phyloP scores from a whole-genome alignment of 2,329 filamentous ascomycete genomes.

The Bretziella fagacearum region DNA sequence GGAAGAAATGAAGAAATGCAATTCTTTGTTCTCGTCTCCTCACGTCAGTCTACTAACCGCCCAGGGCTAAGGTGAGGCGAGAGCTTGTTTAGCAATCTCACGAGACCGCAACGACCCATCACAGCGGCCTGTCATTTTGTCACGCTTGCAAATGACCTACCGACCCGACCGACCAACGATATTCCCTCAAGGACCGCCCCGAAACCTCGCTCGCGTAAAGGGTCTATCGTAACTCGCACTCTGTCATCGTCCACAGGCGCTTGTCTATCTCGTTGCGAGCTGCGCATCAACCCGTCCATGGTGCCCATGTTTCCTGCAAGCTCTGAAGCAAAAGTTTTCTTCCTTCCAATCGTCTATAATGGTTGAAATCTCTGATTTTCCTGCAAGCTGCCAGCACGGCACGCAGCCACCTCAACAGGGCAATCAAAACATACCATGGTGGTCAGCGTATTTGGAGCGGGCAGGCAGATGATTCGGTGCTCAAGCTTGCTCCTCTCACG shows the following conservation, averaged over 20 bases:
- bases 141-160: not conserved
- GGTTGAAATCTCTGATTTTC: too few species aligned
- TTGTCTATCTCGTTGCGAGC: too few species aligned
- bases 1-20: not conserved
- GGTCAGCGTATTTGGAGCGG: conserved; percentile 1
- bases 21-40: not conserved
- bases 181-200: too few species aligned
- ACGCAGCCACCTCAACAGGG: not conserved
- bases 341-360: too few species aligned
- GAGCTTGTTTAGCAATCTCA: not conserved
- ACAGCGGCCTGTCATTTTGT: not conserved
- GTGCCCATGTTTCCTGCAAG: not conserved
- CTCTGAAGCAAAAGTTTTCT: not conserved
- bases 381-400: conserved; percentile 3
- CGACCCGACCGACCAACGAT: not conserved
- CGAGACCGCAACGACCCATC: not conserved
- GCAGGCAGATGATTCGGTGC: conserved; percentile 11
- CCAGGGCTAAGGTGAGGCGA: conserved; percentile 1
- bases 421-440: not conserved
- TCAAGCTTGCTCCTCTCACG: not conserved
- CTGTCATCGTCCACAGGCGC: not conserved
- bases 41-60: not conserved
- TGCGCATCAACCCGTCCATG: not conserved
- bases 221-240: too few species aligned
- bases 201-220: too few species aligned